Evolutionary conservation across 1,284 basidiomycete species (phyloP), one percentile per base, ranked within the genome.

Genomic region (Ustilago trichophora): DNA sequence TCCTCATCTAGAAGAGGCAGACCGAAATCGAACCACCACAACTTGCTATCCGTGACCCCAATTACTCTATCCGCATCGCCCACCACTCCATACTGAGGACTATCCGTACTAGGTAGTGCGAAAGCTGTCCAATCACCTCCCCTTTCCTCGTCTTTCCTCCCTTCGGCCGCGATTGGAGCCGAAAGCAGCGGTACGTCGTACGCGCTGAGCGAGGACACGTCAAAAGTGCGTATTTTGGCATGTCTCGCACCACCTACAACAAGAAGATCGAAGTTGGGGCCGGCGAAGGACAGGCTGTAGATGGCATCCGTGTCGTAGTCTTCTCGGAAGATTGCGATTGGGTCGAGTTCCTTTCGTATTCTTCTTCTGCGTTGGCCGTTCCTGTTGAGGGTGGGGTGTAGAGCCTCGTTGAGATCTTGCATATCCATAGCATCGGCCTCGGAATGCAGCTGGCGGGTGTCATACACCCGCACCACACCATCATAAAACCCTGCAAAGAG

Each of bases 401-500:
- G 25, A 4, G 26, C 50, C 12, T 32, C 38, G 18, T 26, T 7
- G 13, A 48, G 32, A 10, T 22, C 27, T 13, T 50, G n/a, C 37
- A 40, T 46, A 15, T 25, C 21, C 21, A 21, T 12, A 26, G 15
- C 2, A 9, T 31, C 6, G 24, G 32, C 8, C 11, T n/a, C n/a
- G n/a, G n/a, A n/a, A n/a, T n/a, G n/a, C n/a, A 64, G 5, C 15
- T 49, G 34, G 2, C 67, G 57, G n/a, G 51, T 54, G 15, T 73
- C 71, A 37, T 70, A 73, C 13, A 73, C 58, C 9, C 71, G 29
- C 6, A 73, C 62, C 1, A 52, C 31, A 6, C 71, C 71, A 16
- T 71, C 67, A 19, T 63, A 73, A 25, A 55, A 70, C 3, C 71
- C 71, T 2, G 51, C 67, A 29, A 70, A 73, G n/a, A 73, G 58